These are phyloP conservation scores for Sedum album DNA, from an alignment of 164 flowering plant genomes.

Conservation along the genomic window DNA sequence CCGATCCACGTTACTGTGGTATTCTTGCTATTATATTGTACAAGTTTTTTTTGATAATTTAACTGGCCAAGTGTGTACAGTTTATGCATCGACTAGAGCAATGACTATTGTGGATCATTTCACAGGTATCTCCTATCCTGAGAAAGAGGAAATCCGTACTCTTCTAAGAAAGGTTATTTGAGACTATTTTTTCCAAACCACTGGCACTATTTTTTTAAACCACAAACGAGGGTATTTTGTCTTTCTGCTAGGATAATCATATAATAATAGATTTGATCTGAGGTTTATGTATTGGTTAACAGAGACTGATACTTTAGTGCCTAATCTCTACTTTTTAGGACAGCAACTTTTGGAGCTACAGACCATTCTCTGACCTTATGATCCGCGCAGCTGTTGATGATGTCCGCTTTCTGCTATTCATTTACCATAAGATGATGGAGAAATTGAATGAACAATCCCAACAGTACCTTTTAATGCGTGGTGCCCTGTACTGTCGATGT, in stretches of 20 bases:
- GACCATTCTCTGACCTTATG: conserved; percentile 86
- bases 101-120: conserved; percentile 4
- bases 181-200: not conserved
- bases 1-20: conserved; percentile 92
- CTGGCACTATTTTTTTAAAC: not conserved
- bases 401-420: conserved; percentile 84
- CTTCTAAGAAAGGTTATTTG: conserved; percentile 67
- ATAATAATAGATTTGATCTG: not conserved
- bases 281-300: not conserved
- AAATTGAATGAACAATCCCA: conserved; percentile 55
- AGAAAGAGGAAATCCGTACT: conserved; percentile 84
- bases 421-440: conserved; percentile 81
- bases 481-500: conserved; percentile 82
- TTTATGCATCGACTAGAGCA: not conserved
- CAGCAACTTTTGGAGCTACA: conserved; percentile 74
- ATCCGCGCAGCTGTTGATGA: conserved; percentile 93
- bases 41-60: not conserved
- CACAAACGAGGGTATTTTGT: not conserved
- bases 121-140: conserved; percentile 73
- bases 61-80: not conserved
- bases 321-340: conserved; percentile 46
- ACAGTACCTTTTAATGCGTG: conserved; percentile 77
- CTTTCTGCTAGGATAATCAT: not conserved
- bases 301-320: conserved; percentile 5
- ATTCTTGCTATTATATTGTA: not conserved